phyloP scores from a whole-genome alignment of 208 protist species.

The Kentomonas sorsogonicus region DNA sequence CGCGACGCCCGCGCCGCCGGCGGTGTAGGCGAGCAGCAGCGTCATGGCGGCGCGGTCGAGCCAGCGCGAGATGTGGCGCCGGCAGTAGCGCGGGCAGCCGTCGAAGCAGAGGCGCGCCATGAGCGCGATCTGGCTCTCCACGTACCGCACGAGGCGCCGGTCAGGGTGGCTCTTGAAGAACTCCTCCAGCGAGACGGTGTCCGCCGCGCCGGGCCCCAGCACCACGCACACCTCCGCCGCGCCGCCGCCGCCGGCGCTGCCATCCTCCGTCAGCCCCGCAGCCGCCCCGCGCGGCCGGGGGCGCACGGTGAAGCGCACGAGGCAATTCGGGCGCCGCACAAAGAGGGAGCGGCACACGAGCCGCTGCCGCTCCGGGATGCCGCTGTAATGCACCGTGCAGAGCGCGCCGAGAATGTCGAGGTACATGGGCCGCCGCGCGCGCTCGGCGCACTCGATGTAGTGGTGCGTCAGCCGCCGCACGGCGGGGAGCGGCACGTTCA shows the following conservation, averaged over 20 bases:
- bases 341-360: constrained; percentile 57
- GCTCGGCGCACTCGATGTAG: constrained; percentile 27
- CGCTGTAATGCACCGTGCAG: constrained; percentile 45
- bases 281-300: constrained; percentile 8
- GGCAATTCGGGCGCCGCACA: constrained; percentile 38
- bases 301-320: constrained; percentile 32
- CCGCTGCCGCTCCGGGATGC: constrained; percentile 43
- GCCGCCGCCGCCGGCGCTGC: constrained; percentile 7
- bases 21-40: constrained; percentile 42
- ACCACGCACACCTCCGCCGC: constrained; percentile 10
- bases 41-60: constrained; percentile 34
- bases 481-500: constrained; percentile 21
- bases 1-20: no score
- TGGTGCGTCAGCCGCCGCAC: constrained; percentile 39
- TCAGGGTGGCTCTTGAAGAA: constrained; percentile 31
- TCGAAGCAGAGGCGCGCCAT: constrained; percentile 58
- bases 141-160: constrained; percentile 23
- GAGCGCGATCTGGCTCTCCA: constrained; percentile 49
- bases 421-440: constrained; percentile 32
- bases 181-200: constrained; percentile 14
- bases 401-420: constrained; percentile 46
- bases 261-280: no score
- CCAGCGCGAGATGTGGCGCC: constrained; percentile 27
- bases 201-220: background rate
- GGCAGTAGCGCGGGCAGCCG: constrained; percentile 46